Base-by-base conservation (phyloP, 345 rosid species). In the Combretum micranthum region DNA sequence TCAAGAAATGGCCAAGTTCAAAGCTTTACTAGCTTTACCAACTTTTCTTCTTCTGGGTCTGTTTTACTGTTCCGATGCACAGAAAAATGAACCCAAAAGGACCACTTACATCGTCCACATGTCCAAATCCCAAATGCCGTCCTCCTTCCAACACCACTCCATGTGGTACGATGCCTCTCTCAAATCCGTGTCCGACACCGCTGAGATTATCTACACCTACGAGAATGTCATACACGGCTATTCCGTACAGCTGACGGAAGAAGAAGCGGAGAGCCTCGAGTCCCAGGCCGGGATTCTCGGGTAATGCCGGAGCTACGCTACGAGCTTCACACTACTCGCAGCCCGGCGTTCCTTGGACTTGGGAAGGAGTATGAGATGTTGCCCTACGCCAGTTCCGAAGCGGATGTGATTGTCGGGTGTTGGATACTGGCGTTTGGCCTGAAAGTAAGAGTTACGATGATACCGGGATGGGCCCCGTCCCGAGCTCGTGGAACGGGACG, bases 41-140 rank as follows among this genome's bases (percentile, higher is more conserved):
- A 59, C 52, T 21, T 44, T 55, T 55, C 39, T 15, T 11, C 15
- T 25, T 18, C 42, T 47, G 52, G 52, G 52, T 48, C 16, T 48
- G 20, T 16, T 48, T 48, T 48, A 15, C 52, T n/a, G 15, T 16
- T n/a, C 52, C 21, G 21, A 48, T 48, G 52, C 52, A 8, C 52
- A 20, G 48, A 45, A 45, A 48, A 47, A 57, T 61, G 70, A 51
- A 20, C 51, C 20, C 52, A 20, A 42, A 43, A 70, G 69, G 48
- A 70, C 50, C 15, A 91, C 95, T n/a, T 92, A 84, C 86, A 86
- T 92, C 50, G 90, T 92, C 43, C 96, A 92, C 83, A 83, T 84
- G 87, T 73, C 83, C n/a, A 78, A 72, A 74, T 78, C 83, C 68
- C 63, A 79, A 74, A 86, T 88, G 93, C 98, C 96, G 0, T 55